phyloP scores from a whole-genome alignment of 106 monocot genomes.

The Allium fistulosum region DNA sequence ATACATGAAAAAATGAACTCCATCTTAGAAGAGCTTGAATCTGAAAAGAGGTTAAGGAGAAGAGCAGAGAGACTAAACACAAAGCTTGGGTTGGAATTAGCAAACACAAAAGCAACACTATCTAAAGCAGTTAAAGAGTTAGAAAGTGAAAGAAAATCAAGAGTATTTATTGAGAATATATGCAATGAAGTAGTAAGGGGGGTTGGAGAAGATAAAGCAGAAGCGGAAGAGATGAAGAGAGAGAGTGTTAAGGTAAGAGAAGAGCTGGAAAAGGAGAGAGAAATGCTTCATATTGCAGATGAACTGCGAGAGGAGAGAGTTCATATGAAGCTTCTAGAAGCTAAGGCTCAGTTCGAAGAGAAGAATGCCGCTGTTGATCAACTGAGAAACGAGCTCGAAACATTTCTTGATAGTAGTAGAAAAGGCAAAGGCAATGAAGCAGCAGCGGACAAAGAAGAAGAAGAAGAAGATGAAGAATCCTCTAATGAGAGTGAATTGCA shows the following conservation, averaged over 20 bases:
- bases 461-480: slow-evolving; percentile 6
- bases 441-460: slow-evolving; percentile 8
- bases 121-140: slow-evolving; percentile 34
- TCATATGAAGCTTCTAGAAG: slow-evolving; percentile 79
- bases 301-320: slow-evolving; percentile 71
- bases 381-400: slow-evolving; percentile 59
- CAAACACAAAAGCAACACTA: slow-evolving; percentile 22
- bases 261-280: slow-evolving; percentile 63
- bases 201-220: slow-evolving; percentile 48
- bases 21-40: slow-evolving; percentile 39
- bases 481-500: slow-evolving; percentile 61
- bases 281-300: slow-evolving; percentile 84
- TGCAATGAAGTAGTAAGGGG: slow-evolving; percentile 53
- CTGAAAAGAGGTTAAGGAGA: slow-evolving; percentile 46
- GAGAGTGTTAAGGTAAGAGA: slow-evolving; percentile 39
- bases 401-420: slow-evolving; percentile 35
- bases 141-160: slow-evolving; percentile 53
- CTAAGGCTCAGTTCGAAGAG: slow-evolving; percentile 67
- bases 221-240: slow-evolving; percentile 46
- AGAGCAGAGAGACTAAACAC: slow-evolving; percentile 45
- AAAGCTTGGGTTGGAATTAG: slow-evolving; percentile 38
- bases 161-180: slow-evolving; percentile 43
- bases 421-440: background rate
- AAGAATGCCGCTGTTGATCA: slow-evolving; percentile 67
- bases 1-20: slow-evolving; percentile 35